phyloP scores from a whole-genome alignment of 2,329 filamentous ascomycete species.

The Colletotrichum eleusines region DNA sequence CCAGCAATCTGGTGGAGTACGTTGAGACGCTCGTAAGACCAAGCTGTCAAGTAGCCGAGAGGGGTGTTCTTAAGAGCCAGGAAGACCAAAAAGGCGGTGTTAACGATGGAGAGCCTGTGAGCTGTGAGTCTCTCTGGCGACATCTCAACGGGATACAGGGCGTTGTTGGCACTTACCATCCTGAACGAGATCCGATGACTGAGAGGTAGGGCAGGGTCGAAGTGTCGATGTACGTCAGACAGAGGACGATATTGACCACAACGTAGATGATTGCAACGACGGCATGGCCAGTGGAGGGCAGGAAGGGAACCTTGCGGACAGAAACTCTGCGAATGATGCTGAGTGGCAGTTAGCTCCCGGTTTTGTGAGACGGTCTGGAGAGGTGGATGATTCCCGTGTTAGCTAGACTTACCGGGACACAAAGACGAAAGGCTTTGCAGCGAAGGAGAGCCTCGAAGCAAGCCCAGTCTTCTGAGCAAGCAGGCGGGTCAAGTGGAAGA shows the following conservation, averaged over 20 bases:
- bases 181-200: slow-evolving; percentile 54
- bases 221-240: slow-evolving; percentile 52
- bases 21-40: slow-evolving; percentile 71
- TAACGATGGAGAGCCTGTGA: slow-evolving; percentile 56
- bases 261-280: slow-evolving; percentile 48
- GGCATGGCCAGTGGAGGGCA: slow-evolving; percentile 48
- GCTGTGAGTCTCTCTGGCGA: neutral
- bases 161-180: slow-evolving; percentile 50
- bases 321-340: slow-evolving; percentile 35
- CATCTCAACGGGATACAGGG: neutral
- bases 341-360: slow-evolving; percentile 2
- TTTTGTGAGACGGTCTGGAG: neutral
- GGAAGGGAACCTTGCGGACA: slow-evolving; percentile 35
- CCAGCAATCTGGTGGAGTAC: slow-evolving; percentile 67
- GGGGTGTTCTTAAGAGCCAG: slow-evolving; percentile 69
- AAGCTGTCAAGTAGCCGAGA: slow-evolving; percentile 63
- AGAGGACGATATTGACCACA: slow-evolving; percentile 50
- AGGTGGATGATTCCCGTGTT: neutral
- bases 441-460: slow-evolving; percentile 14
- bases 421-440: slow-evolving; percentile 30
- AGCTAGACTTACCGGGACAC: slow-evolving; percentile 31
- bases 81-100: slow-evolving; percentile 65
- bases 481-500: slow-evolving; percentile 35
- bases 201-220: slow-evolving; percentile 47
- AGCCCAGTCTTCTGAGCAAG: slow-evolving; percentile 29